Conservation (phyloP, 306 rosid species). For the apple (Malus domestica) region DNA sequence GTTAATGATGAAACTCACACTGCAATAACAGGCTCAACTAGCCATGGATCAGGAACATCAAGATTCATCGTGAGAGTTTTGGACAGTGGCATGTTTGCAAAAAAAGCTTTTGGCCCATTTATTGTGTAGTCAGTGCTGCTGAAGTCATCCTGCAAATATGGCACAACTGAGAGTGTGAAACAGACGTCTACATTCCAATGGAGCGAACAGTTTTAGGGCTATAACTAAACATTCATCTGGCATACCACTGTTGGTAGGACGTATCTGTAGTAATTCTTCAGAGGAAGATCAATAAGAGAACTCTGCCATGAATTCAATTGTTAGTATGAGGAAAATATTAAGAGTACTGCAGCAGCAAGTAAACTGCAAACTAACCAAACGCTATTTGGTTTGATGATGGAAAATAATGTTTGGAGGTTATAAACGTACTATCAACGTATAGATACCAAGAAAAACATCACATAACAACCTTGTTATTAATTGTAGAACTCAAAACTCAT, state of each 20-base stretch:
- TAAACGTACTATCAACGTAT: neutral
- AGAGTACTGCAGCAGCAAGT: neutral
- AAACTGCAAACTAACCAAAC: neutral
- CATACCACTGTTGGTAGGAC: constrained; percentile 84
- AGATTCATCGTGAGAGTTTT: constrained; percentile 98
- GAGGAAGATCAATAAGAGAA: constrained; percentile 95
- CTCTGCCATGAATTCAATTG: constrained; percentile 55
- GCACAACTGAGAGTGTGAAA: constrained; percentile 30
- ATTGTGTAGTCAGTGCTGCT: constrained; percentile 57
- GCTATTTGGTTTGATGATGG: neutral
- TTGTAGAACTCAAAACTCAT: neutral
- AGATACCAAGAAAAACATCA: neutral
- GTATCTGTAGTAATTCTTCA: constrained; percentile 95
- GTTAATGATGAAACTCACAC: constrained; percentile 50
- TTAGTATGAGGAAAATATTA: neutral
- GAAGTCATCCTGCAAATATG: constrained; percentile 82
- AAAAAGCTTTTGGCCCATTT: constrained; percentile 96
- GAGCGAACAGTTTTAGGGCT: neutral
- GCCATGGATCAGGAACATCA: constrained; percentile 99
- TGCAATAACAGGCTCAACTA: constrained; percentile 86
- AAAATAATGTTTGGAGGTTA: neutral
- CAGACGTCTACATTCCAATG: constrained; percentile 1
- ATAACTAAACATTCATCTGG: neutral
- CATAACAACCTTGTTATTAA: neutral
- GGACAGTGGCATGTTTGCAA: constrained; percentile 94